phyloP scores from a whole-genome alignment of 176 grass and related monocot genomes.

The Raddia guianensis region DNA sequence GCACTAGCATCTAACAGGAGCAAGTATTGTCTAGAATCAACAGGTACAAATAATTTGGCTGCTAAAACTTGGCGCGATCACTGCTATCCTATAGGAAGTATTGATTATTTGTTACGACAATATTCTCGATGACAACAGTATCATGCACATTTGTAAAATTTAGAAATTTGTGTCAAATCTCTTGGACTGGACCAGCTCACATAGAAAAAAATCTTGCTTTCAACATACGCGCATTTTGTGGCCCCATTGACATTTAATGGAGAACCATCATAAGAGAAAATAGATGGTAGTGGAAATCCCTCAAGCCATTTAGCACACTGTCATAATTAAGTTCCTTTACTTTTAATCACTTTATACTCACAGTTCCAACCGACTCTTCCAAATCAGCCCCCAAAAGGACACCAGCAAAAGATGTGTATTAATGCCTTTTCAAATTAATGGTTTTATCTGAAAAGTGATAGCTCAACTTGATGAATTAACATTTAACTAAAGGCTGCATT shows the following conservation, averaged over 20 bases:
- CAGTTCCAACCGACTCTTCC: background rate
- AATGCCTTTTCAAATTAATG: background rate
- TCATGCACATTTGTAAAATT: background rate
- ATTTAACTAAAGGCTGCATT: background rate
- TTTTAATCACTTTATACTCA: background rate
- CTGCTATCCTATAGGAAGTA: conserved; percentile 10
- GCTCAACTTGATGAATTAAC: conserved; percentile 10
- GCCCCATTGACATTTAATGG: conserved; percentile 12
- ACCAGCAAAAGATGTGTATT: background rate
- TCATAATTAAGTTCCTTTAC: conserved; percentile 4
- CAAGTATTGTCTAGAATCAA: background rate
- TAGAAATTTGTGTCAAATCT: background rate
- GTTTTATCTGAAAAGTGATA: background rate
- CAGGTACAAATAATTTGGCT: conserved; percentile 23
- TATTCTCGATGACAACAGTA: background rate
- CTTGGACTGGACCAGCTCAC: background rate
- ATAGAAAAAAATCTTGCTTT: background rate
- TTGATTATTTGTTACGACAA: conserved; percentile 9
- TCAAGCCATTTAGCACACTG: background rate
- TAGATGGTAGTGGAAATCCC: background rate
- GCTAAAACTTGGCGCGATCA: conserved; percentile 16
- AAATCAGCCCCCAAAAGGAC: background rate
- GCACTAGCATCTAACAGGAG: conserved; percentile 4
- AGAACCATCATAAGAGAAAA: background rate
- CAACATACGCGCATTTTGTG: background rate